Evolutionary conservation across 2,329 filamentous ascomycete species (phyloP).

Genomic region (Graphilbum sp.): DNA sequence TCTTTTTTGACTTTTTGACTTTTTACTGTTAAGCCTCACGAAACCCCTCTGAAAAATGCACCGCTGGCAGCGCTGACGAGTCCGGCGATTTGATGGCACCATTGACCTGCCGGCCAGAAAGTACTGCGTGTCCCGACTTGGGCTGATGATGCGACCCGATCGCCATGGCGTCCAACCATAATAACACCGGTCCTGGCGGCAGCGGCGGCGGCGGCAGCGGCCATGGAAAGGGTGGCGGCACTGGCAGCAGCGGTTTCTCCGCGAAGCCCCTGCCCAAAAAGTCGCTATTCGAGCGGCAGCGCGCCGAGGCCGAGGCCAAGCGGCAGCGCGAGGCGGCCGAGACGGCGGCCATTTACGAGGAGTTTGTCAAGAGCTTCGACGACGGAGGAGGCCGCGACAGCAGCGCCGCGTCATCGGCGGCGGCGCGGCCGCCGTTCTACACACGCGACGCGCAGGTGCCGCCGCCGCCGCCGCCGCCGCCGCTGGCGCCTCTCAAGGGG

Average conservation of each 20-base stretch:
- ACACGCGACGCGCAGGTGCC: conserved; percentile 12
- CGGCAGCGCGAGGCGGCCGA: conserved; percentile 70
- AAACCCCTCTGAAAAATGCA: too few relatives aligned
- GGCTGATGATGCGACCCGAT: neutral
- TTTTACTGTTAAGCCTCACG: too few relatives aligned
- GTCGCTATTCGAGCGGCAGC: conserved; percentile 76
- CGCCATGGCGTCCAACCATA: neutral
- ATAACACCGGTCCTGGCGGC: too few relatives aligned
- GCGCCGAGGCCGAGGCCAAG: conserved; percentile 80
- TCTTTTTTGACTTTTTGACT: too few relatives aligned
- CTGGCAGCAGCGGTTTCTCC: conserved; percentile 21
- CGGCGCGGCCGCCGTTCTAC: conserved; percentile 2
- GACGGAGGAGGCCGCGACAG: conserved; percentile 36
- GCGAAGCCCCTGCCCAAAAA: conserved; percentile 37
- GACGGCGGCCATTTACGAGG: conserved; percentile 71
- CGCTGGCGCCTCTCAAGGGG: conserved; percentile 12
- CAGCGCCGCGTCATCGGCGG: conserved; percentile 27
- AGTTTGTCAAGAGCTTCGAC: conserved; percentile 71
- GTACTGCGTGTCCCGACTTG: too few relatives aligned
- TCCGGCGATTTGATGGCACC: too few relatives aligned
- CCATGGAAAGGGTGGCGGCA: too few relatives aligned
- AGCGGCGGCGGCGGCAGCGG: too few relatives aligned
- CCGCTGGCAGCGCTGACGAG: too few relatives aligned
- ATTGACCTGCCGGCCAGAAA: too few relatives aligned
- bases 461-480: conserved; percentile 13